Base-by-base conservation (phyloP, 2,329 filamentous ascomycete genomes). In the Sarocladium brachiariae region DNA sequence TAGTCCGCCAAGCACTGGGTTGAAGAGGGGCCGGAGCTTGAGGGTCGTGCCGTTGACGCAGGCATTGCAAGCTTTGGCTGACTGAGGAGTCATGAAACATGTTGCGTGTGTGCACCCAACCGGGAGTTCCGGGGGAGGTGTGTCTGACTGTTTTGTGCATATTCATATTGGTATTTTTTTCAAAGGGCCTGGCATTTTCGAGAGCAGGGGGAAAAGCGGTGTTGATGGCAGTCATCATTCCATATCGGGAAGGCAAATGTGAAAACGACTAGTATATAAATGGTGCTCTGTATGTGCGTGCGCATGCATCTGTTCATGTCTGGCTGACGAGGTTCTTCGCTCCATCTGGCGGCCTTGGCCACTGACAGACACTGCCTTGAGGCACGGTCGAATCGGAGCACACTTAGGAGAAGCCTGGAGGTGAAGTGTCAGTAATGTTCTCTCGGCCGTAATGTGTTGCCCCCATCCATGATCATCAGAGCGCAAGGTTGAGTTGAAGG, bases 11-110 rank as follows among this genome's bases (percentile, higher is more conserved):
- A 43, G 7, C 14, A 50, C 56, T 8, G 60, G 64, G 39, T 65
- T 73, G 57, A 76, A 65, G 68, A 72, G 78, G 50, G 75, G 69
- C 2, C 68, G 75, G 54, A 81, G 78, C 57, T 58, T 82, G 63
- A 69, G 76, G 52, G 73, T 82, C 13, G 74, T 83, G 41, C 76
- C 78, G 39, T 63, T 83, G 51, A 80, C 71, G 21, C 76, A 80
- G 61, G 79, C 79, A 8, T 65, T 83, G 51, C 75, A 78, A 63
- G 79, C 78, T n/a, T 58, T 79, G 55, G 67, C 63, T 43, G 72
- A 76, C 57, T 76, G 56, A 51, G 48, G 45, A 37, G 52, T 39
- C 47, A 41, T 39, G 41, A 47, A 38, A 50, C 50, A 41, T 46
- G 43, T 34, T 38, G 51, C 57, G 50, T 39, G 35, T 50, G 16